Evolutionary conservation across 257 asterid genomes (phyloP).

Genomic region (Plantago ovata): DNA sequence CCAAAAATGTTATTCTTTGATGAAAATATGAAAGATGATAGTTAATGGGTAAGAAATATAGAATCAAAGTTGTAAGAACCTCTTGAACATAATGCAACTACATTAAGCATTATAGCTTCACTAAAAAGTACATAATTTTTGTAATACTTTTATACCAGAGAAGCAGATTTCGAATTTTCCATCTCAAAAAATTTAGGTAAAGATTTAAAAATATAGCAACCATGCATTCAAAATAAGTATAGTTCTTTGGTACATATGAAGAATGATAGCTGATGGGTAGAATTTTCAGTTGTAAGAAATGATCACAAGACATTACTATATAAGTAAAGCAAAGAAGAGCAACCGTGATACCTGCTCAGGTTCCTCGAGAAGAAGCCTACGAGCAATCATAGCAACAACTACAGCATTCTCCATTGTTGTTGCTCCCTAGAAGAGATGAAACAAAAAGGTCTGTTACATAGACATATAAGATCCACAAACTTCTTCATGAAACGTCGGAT

Average conservation of each 20-base stretch:
- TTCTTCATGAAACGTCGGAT: constrained; percentile 10
- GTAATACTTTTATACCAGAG: constrained; percentile 15
- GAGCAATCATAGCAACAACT: constrained; percentile 70
- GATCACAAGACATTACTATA: constrained; percentile 11
- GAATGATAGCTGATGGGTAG: constrained; percentile 8
- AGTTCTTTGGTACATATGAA: background rate
- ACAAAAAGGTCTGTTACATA: background rate
- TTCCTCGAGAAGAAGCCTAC: constrained; percentile 95
- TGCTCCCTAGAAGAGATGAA: constrained; percentile 51
- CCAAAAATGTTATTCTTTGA: no score
- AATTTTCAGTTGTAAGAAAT: constrained; percentile 10
- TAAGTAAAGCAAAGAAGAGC: constrained; percentile 18
- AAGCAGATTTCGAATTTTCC: constrained; percentile 1
- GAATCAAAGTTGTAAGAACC: no score
- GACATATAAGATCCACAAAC: constrained; percentile 16
- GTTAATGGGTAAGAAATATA: no score
- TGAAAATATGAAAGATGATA: no score
- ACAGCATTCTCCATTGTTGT: constrained; percentile 70
- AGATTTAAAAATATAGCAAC: background rate
- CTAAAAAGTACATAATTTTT: background rate
- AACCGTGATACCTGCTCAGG: constrained; percentile 63
- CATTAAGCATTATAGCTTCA: background rate
- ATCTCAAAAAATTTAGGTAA: constrained; percentile 7
- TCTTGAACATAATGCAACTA: background rate
- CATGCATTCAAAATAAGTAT: background rate